Conservation (phyloP, 2,329 filamentous ascomycete species). For the Elsinoe australis region DNA sequence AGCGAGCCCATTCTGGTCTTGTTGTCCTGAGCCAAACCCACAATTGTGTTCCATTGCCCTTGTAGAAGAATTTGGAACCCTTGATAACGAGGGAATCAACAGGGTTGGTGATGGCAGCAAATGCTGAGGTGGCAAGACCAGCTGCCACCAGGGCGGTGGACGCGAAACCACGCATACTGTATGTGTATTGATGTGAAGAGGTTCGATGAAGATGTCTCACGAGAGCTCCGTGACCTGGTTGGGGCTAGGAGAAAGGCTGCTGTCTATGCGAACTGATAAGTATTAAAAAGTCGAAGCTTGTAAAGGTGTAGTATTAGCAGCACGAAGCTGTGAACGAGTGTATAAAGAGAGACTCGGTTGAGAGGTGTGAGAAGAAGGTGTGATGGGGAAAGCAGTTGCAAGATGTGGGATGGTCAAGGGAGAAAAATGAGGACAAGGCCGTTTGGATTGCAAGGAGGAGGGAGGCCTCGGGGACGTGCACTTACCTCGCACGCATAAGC, state of each 20-base stretch:
- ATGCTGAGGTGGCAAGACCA: constrained; percentile 37
- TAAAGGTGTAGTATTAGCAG: constrained; percentile 13
- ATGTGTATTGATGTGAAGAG: neutral
- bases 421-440: neutral
- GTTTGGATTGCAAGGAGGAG: neutral
- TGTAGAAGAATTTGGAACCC: constrained; percentile 84
- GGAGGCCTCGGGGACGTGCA: neutral
- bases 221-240: neutral
- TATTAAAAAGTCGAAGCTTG: neutral
- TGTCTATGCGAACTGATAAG: constrained; percentile 8
- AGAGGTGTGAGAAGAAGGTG: constrained; percentile 8
- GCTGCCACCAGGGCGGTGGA: constrained; percentile 26
- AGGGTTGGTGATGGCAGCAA: constrained; percentile 48
- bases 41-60: constrained; percentile 70
- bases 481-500: constrained; percentile 12
- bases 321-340: constrained; percentile 14
- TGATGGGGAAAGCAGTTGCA: constrained; percentile 3
- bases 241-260: constrained; percentile 1
- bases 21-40: constrained; percentile 31
- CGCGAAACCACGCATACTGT: constrained; percentile 15
- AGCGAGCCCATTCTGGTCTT: neutral
- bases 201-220: neutral
- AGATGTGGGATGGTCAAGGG: constrained; percentile 2
- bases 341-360: constrained; percentile 15
- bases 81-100: constrained; percentile 63